Evolutionary conservation across 2,329 filamentous ascomycete genomes (phyloP).

Genomic region (Alternaria novae-zelandiae): DNA sequence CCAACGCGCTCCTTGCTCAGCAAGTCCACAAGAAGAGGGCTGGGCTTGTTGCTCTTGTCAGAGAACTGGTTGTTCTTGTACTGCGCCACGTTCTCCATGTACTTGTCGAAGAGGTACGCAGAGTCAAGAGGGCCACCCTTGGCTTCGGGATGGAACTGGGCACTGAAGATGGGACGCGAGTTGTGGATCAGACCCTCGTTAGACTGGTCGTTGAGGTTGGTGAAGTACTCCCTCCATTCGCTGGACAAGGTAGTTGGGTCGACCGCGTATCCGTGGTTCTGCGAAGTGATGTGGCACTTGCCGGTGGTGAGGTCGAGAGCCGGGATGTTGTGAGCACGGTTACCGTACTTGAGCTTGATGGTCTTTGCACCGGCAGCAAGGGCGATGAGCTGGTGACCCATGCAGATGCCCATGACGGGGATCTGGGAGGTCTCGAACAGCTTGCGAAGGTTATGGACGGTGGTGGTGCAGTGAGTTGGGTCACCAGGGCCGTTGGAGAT

Average conservation of each 20-base stretch:
- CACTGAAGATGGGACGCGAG: slow-evolving; percentile 94
- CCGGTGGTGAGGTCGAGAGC: slow-evolving; percentile 93
- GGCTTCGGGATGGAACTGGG: slow-evolving; percentile 98
- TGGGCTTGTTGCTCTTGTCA: slow-evolving; percentile 84
- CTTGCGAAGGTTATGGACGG: slow-evolving; percentile 88
- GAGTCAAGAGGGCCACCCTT: slow-evolving; percentile 97
- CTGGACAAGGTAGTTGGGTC: slow-evolving; percentile 80
- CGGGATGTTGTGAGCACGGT: slow-evolving; percentile 98
- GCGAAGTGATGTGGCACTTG: slow-evolving; percentile 96
- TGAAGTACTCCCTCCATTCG: slow-evolving; percentile 98
- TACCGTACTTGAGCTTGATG: slow-evolving; percentile 98
- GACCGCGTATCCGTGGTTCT: slow-evolving; percentile 98
- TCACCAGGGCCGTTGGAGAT: slow-evolving; percentile 99
- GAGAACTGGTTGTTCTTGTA: slow-evolving; percentile 85
- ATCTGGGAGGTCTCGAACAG: slow-evolving; percentile 91
- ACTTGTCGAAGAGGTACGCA: slow-evolving; percentile 95
- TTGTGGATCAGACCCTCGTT: slow-evolving; percentile 99
- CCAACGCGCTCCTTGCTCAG: slow-evolving; percentile 94
- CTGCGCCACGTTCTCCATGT: slow-evolving; percentile 84
- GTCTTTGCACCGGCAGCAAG: slow-evolving; percentile 87
- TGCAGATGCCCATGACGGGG: slow-evolving; percentile 96
- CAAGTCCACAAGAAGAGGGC: slow-evolving; percentile 86
- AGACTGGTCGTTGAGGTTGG: slow-evolving; percentile 96
- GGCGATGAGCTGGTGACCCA: slow-evolving; percentile 94
- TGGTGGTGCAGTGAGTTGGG: slow-evolving; percentile 94